phyloP scores from a whole-genome alignment of 192 early-diverging fungal genomes.

The Pilaira anomala region DNA sequence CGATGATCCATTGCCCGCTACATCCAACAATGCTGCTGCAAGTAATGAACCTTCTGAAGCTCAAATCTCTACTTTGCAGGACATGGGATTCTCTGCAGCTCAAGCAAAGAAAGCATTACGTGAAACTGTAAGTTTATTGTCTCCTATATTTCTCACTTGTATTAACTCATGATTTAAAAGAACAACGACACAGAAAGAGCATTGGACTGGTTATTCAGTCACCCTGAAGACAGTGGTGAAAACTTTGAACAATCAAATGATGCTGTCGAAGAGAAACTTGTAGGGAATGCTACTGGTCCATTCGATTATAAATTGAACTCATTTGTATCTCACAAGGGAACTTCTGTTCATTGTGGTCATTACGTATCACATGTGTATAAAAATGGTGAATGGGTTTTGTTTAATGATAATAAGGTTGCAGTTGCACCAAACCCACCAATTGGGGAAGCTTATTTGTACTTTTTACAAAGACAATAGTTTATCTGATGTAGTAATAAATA shows the following conservation, averaged over 20 bases:
- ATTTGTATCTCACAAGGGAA: slow-evolving; percentile 94
- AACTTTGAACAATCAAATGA: background rate
- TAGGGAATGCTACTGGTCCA: slow-evolving; percentile 40
- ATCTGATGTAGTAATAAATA: slow-evolving; percentile 1
- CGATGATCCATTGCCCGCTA: slow-evolving; percentile 60
- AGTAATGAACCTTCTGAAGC: slow-evolving; percentile 36
- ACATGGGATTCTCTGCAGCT: slow-evolving; percentile 87
- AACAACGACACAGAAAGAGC: slow-evolving; percentile 83
- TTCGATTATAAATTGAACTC: slow-evolving; percentile 65
- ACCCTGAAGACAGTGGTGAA: slow-evolving; percentile 58
- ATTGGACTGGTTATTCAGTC: slow-evolving; percentile 92
- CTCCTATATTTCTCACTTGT: background rate
- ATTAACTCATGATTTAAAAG: slow-evolving; percentile 36
- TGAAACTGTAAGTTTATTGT: slow-evolving; percentile 64
- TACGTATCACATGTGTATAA: slow-evolving; percentile 87
- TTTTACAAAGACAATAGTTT: slow-evolving; percentile 50
- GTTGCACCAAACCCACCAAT: slow-evolving; percentile 58
- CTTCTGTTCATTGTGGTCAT: slow-evolving; percentile 94
- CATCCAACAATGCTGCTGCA: slow-evolving; percentile 23
- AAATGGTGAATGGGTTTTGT: slow-evolving; percentile 80
- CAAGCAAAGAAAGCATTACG: slow-evolving; percentile 80
- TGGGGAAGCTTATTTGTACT: slow-evolving; percentile 69
- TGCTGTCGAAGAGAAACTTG: background rate
- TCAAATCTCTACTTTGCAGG: slow-evolving; percentile 69
- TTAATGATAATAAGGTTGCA: slow-evolving; percentile 96